Percentiles rank a stretch among this genome's conserved stretches.
phyloP scores from a whole-genome alignment of 257 asterid genomes.

The Ophiorrhiza pumila region DNA sequence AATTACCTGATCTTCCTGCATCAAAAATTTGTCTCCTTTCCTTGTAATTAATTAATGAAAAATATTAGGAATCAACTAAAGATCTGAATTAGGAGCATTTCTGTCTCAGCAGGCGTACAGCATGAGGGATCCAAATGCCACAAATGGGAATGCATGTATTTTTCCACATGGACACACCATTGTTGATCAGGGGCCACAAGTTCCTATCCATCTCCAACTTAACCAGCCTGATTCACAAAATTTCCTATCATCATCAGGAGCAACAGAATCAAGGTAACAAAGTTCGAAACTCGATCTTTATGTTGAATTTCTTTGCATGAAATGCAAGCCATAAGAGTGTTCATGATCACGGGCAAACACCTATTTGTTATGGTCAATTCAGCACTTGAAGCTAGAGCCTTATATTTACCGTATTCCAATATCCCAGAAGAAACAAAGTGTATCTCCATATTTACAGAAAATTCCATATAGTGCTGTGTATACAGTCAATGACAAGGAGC shows the following conservation, averaged over 20 bases:
- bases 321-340: neutral
- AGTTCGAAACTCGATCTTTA: neutral
- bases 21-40: neutral
- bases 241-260: slow-evolving; percentile 23
- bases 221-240: slow-evolving; percentile 46
- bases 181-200: slow-evolving; percentile 23
- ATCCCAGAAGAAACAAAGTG: too few relatives aligned
- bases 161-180: slow-evolving; percentile 33
- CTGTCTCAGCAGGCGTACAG: slow-evolving; percentile 62
- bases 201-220: slow-evolving; percentile 51
- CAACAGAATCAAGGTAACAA: slow-evolving; percentile 41
- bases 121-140: slow-evolving; percentile 32
- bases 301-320: too few relatives aligned
- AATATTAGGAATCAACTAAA: neutral
- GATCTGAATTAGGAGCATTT: slow-evolving; percentile 6
- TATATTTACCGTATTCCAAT: neutral
- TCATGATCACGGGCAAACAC: neutral
- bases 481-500: too few relatives aligned
- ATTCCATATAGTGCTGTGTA: too few relatives aligned
- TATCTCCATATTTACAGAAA: too few relatives aligned
- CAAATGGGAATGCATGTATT: slow-evolving; percentile 22
- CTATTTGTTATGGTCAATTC: neutral
- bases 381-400: neutral
- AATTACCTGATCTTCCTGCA: neutral
- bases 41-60: neutral